Percentiles rank a stretch among this genome's conserved stretches.
These are phyloP conservation scores for Bimuria novae-zelandiae DNA, from an alignment of 2,329 filamentous ascomycete species.

Conservation along the genomic window DNA sequence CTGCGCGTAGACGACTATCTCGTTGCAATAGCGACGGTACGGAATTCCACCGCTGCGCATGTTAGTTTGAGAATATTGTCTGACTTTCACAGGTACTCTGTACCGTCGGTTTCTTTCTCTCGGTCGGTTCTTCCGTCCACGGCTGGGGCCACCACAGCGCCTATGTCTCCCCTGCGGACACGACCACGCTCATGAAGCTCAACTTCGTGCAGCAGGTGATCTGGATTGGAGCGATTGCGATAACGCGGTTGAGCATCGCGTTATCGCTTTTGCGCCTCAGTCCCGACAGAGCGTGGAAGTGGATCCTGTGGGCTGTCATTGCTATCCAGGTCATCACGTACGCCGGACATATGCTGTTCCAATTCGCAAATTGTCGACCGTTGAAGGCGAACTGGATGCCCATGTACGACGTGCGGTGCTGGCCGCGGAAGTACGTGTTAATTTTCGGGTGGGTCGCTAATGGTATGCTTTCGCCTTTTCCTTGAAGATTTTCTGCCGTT, in stretches of 20 bases:
- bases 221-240: constrained; percentile 8
- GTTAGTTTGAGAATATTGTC: not conserved
- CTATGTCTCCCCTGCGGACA: not conserved
- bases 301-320: not conserved
- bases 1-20: constrained; percentile 2
- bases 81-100: not conserved
- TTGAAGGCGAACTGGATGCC: constrained; percentile 5
- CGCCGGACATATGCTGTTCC: constrained; percentile 2
- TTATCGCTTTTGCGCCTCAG: constrained; percentile 6
- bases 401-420: constrained; percentile 9
- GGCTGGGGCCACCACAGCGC: not conserved
- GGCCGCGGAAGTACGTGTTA: constrained; percentile 4
- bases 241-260: constrained; percentile 7
- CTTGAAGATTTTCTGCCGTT: not conserved
- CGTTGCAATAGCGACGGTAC: not conserved
- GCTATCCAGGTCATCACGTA: not conserved
- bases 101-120: not conserved
- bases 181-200: not conserved
- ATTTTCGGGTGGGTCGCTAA: constrained; percentile 8
- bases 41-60: not conserved
- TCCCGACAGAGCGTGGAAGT: not conserved
- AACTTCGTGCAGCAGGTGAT: constrained; percentile 7
- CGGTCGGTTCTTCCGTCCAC: not conserved
- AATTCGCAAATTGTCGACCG: constrained; percentile 2
- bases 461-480: not conserved